Base-by-base conservation (phyloP, 164 flowering plant species). In the Magnolia sinica region DNA sequence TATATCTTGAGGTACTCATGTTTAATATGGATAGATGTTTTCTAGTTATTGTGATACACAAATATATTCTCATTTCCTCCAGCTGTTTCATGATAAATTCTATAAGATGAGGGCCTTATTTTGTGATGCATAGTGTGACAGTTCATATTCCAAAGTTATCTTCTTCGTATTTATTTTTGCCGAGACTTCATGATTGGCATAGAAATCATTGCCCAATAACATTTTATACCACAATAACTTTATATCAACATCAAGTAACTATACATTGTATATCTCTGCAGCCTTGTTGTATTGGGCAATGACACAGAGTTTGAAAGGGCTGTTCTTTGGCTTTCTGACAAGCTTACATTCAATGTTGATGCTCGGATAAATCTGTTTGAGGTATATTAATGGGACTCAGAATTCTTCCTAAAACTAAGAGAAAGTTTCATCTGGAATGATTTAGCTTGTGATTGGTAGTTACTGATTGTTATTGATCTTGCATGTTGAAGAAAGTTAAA, bases 281-380 rank as follows among this genome's bases (percentile, higher is more conserved):
- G 99, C 85, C 97, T 96, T 83, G 89, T 88, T 64, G 82, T 96
- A 14, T 20, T 96, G 85, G 98, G 99, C 5, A 92, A 96, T 87
- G 71, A 86, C 83, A 91, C 97, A 52, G 99, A 96, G 80, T 96
- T 96, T 79, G 91, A 88, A 83, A 88, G 87, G 81, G 98, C 93
- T 19, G 94, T 96, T 77, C 83, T 85, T 65, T 96, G 99, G 99
- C 93, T 96, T 73, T 91, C 98, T 71, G 92, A 92, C 52, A 92
- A 96, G 79, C 82, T 96, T 45, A 84, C 78, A 19, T 96, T 96
- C 76, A 88, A 94, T 80, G 91, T 94, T 73, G 99, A 96, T 90
- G 99, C 94, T 69, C 89, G 98, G 84, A 81, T 94, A 72, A 94
- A 87, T 86, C 91, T 96, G 31, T 96, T 96, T 86, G 99, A 96